These are phyloP conservation scores for Sedum album DNA, from an alignment of 164 flowering plant species.

Conservation along the genomic window DNA sequence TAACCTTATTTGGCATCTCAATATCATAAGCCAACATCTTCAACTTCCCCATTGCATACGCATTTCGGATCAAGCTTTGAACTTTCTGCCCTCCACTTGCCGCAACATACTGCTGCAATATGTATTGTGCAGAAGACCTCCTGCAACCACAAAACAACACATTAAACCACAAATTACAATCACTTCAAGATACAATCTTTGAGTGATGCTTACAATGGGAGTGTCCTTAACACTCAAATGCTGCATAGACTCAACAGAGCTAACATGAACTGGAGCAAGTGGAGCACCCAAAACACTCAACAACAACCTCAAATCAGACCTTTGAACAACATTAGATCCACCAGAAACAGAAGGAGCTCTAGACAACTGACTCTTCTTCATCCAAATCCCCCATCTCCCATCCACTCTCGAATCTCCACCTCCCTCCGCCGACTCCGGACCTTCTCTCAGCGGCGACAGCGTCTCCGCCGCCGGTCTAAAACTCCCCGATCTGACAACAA, in stretches of 20 bases:
- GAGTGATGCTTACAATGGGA: constrained; percentile 43
- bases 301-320: constrained; percentile 72
- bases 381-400: constrained; percentile 75
- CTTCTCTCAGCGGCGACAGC: constrained; percentile 75
- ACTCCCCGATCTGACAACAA: constrained; percentile 67
- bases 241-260: constrained; percentile 41
- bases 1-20: constrained; percentile 53
- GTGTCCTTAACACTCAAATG: constrained; percentile 60
- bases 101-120: not conserved
- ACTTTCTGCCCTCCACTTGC: not conserved
- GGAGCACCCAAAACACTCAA: constrained; percentile 71
- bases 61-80: constrained; percentile 24
- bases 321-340: constrained; percentile 17
- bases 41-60: constrained; percentile 62
- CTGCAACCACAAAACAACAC: constrained; percentile 22
- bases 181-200: not conserved
- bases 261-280: constrained; percentile 65
- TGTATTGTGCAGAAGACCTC: constrained; percentile 18
- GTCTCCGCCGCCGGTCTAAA: constrained; percentile 61
- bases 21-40: constrained; percentile 56
- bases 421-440: constrained; percentile 57
- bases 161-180: not conserved
- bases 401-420: constrained; percentile 45
- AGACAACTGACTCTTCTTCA: constrained; percentile 67
- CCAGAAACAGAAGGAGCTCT: constrained; percentile 50